Base-by-base conservation (phyloP, 2,329 filamentous ascomycete genomes). In the Trichoderma simmonsii region DNA sequence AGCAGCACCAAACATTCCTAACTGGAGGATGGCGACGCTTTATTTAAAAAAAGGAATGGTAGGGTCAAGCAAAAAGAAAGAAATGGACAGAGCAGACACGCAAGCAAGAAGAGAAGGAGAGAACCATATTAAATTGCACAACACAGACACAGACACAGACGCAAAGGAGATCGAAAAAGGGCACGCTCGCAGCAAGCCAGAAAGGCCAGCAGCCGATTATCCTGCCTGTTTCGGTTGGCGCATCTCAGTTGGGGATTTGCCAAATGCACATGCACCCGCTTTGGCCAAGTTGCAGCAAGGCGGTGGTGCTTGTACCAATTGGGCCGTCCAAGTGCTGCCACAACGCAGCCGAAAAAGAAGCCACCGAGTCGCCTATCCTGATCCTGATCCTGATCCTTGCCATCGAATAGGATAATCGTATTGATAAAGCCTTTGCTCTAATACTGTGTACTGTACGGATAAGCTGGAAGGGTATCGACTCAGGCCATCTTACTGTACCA, bases 1-100 rank as follows among this genome's bases (percentile, higher is more conserved):
- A 57, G 64, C 64, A 57, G 64, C 63, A 67, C 64, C 51, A 39
- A 36, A 57, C 64, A 67, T 67, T 59, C 32, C 64, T 39, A 39
- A 54, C 48, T 39, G 36, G 15, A 8, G 36, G 64, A 67, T 67
- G 64, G 43, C 64, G 64, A 57, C 32, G 64, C 24, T 32, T 43
- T 32, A 15, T 32, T 43, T 32, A 15, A 59, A 32, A 64, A 62
- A 56, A 56, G n/a, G 63, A 51, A 21, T 51, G 43, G 24, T 24
- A 24, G 24, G 24, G 24, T 24, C 24, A 39, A 18, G 36, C 15
- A 39, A 39, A 39, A 21, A 34, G 3, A 28, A 12, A 32, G 12
- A 34, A 14, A 34, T 12, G 32, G 32, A 34, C 1, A 28, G 21
- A 39, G 11, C 1, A 28, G 21, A 39, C 48, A 28, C 7, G 36